These are phyloP conservation scores for Sclerotinia sclerotiorum DNA, from an alignment of 2,329 filamentous ascomycete genomes.

Conservation along the genomic window DNA sequence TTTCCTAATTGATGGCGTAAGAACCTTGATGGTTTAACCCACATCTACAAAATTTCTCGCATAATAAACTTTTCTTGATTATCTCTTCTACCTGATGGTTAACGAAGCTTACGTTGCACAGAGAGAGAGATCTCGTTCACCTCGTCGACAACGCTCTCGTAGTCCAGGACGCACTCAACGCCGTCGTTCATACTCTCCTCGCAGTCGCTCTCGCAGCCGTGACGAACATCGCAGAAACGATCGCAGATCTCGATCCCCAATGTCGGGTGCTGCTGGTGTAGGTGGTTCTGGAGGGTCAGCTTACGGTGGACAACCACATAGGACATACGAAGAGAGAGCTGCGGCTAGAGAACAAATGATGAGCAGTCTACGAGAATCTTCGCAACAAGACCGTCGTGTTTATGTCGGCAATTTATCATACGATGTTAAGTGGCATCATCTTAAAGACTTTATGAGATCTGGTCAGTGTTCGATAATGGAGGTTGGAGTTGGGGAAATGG, in stretches of 20 bases:
- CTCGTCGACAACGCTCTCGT: conserved; percentile 65
- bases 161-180: conserved; percentile 62
- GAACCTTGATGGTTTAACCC: conserved; percentile 29
- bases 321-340: conserved; percentile 80
- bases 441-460: conserved; percentile 99
- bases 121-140: conserved; percentile 85
- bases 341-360: conserved; percentile 93
- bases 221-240: conserved; percentile 74
- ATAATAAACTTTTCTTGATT: conserved; percentile 32
- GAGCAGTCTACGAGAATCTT: conserved; percentile 87
- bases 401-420: conserved; percentile 99
- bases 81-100: conserved; percentile 27
- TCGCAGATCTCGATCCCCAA: conserved; percentile 81
- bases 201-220: conserved; percentile 75
- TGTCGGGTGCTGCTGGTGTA: conserved; percentile 66
- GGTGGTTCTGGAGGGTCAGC: conserved; percentile 66
- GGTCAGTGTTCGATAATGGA: conserved; percentile 59
- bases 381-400: conserved; percentile 97
- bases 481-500: conserved; percentile 41
- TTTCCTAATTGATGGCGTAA: conserved; percentile 25
- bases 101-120: conserved; percentile 47
- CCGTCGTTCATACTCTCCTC: conserved; percentile 76
- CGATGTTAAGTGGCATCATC: conserved; percentile 99
- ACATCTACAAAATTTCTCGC: conserved; percentile 11
- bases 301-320: conserved; percentile 66